Conservation (phyloP, 768 basidiomycete species). For the Brasilioporus rufonigricans region DNA sequence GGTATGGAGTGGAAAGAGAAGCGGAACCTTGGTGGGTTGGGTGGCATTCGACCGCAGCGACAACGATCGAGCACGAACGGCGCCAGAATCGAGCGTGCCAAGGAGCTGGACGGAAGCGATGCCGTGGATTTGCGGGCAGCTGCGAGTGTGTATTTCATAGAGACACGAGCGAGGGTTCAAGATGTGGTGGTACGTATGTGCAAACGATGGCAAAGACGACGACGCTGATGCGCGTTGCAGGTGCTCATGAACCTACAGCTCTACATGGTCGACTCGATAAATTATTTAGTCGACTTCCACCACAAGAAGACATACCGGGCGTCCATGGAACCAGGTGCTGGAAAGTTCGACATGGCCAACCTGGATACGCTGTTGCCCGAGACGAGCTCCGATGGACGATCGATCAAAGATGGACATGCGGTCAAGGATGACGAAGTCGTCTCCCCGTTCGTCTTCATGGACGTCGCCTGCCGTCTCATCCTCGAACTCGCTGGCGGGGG, state of each 20-base stretch:
- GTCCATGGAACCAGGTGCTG: constrained; percentile 61
- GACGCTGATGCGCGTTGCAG: constrained; percentile 39
- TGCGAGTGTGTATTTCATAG: constrained; percentile 86
- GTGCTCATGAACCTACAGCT: constrained; percentile 96
- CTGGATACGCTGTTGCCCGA: constrained; percentile 37
- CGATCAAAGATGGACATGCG: constrained; percentile 45
- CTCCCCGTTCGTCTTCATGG: constrained; percentile 94
- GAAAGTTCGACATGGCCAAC: constrained; percentile 64
- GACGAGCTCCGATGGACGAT: constrained; percentile 55
- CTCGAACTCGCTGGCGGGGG: constrained; percentile 84
- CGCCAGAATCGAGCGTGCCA: constrained; percentile 59
- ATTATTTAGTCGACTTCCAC: constrained; percentile 98
- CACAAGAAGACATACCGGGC: constrained; percentile 94
- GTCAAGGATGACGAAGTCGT: constrained; percentile 61
- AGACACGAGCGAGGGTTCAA: constrained; percentile 85
- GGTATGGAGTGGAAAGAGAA: constrained; percentile 99
- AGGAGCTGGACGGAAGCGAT: constrained; percentile 57
- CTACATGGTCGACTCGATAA: constrained; percentile 93
- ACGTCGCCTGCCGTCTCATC: constrained; percentile 91
- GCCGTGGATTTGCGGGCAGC: constrained; percentile 65
- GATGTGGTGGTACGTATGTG: constrained; percentile 77
- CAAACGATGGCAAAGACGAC: neutral
- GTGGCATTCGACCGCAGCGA: constrained; percentile 42
- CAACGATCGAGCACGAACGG: constrained; percentile 33
- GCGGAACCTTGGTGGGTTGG: constrained; percentile 69